Conservation (phyloP, 2,329 filamentous ascomycete genomes). For the Colletotrichum acutatum region DNA sequence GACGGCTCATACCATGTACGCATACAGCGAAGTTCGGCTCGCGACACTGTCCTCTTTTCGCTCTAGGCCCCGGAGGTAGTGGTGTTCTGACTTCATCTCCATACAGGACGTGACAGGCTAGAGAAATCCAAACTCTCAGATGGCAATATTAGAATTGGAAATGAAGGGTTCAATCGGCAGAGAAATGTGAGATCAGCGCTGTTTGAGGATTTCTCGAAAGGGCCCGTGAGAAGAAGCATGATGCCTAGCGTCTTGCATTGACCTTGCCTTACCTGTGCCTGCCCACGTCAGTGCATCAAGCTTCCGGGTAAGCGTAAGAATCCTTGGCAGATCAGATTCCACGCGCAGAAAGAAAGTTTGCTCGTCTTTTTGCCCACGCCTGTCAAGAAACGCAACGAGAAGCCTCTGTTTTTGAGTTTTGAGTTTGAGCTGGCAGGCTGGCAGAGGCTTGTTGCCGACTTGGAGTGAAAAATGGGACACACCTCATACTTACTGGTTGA, state of each 20-base stretch:
- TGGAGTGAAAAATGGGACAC: too few relatives aligned
- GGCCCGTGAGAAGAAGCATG: background rate
- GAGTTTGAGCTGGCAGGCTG: slow-evolving; percentile 2
- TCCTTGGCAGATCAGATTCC: background rate
- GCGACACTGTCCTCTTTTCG: background rate
- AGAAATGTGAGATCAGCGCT: background rate
- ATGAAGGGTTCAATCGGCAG: background rate
- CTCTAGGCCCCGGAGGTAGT: too few relatives aligned
- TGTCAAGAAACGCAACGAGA: background rate
- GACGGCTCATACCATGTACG: too few relatives aligned
- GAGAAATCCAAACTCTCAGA: too few relatives aligned
- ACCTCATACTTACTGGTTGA: background rate
- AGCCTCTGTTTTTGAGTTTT: background rate
- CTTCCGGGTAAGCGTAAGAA: background rate
- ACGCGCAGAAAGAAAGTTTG: background rate
- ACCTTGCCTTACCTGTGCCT: background rate
- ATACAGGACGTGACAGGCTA: background rate
- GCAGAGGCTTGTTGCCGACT: background rate
- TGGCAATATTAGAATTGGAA: background rate
- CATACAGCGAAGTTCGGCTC: background rate
- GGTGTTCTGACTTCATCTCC: background rate
- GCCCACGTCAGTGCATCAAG: background rate
- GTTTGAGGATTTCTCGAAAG: background rate
- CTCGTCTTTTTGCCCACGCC: background rate
- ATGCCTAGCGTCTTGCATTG: background rate